Conservation (phyloP, 78 protist species). For the Dictyostelium citrinum region DNA sequence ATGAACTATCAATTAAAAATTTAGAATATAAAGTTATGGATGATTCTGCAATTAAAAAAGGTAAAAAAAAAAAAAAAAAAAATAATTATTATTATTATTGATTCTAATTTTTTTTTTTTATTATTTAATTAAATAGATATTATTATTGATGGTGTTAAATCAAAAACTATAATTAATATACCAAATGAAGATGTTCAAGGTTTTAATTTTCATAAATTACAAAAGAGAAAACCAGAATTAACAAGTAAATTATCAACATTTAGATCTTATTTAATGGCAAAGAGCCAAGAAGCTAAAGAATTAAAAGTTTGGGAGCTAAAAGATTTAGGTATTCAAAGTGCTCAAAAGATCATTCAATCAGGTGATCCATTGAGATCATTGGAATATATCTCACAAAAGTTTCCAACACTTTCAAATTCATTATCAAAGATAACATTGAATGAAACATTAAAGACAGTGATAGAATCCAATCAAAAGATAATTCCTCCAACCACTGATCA, state of each 20-base stretch:
- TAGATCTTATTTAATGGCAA: conserved; percentile 45
- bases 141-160: conserved; percentile 4
- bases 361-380: conserved; percentile 51
- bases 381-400: conserved; percentile 33
- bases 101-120: not conserved
- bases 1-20: conserved; percentile 83
- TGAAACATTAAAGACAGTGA: conserved; percentile 7
- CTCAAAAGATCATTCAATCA: conserved; percentile 51
- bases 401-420: conserved; percentile 48
- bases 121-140: not conserved
- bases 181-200: conserved; percentile 72
- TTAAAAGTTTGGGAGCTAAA: conserved; percentile 72
- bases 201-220: conserved; percentile 56
- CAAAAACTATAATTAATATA: not conserved
- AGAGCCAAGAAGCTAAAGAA: conserved; percentile 18
- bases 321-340: conserved; percentile 72
- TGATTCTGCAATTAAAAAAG: conserved; percentile 69
- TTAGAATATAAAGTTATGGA: conserved; percentile 87
- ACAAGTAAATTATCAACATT: conserved; percentile 35
- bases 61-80: not conserved
- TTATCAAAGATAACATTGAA: conserved; percentile 18
- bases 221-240: conserved; percentile 44
- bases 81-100: not conserved
- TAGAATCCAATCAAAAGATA: conserved; percentile 20
- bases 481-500: not conserved